Base-by-base conservation (phyloP, 2,329 filamentous ascomycete genomes). In the Sphaerostilbella broomeana region DNA sequence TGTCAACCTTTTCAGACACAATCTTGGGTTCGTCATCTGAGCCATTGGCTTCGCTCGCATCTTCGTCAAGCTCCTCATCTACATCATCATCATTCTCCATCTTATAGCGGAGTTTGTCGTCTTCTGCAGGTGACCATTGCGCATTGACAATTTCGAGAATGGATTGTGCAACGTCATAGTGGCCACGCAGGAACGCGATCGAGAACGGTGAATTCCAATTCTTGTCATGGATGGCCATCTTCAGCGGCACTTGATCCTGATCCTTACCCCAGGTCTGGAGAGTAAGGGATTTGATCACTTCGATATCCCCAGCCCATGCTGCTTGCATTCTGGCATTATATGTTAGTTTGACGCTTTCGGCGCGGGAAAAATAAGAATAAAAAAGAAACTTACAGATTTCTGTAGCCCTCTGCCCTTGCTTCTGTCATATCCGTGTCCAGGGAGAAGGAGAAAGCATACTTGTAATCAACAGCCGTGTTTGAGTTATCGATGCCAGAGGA, bases 61-160 rank as follows among this genome's bases (percentile, higher is more conserved):
- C 55, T 4, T 65, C 51, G 17, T 57, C 43, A 7, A 60, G 62
- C 6, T 67, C 61, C 6, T 63, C 56, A 6, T 62, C 58, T 4
- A 65, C 59, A 3, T 64, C 59, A 1, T 64, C 55, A 20, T 62
- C 56, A 6, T 56, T 49, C 19, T 61, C 50, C 57, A 75, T 65
- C 44, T 53, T 68, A 58, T 73, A 80, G 5, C 65, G 66, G 33
- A 69, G 62, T 36, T 70, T 68, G 18, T 67, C 64, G 24, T 72
- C 65, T 28, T 81, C 69, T 16, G 64, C 58, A 0, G 75, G 75
- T 4, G 70, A 65, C 59, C 81, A 87, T 51, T 92, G 86, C 3
- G 75, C 77, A 30, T 76, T 69, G 0, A 75, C 70, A 46, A 92
- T 87, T 43, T 84, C 79, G 6, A 92, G 64, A 18, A 92, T 75